Evolutionary conservation across 2,329 filamentous ascomycete genomes (phyloP), one percentile per base, ranked within the genome.

Genomic region (Aspergillus costaricaensis): DNA sequence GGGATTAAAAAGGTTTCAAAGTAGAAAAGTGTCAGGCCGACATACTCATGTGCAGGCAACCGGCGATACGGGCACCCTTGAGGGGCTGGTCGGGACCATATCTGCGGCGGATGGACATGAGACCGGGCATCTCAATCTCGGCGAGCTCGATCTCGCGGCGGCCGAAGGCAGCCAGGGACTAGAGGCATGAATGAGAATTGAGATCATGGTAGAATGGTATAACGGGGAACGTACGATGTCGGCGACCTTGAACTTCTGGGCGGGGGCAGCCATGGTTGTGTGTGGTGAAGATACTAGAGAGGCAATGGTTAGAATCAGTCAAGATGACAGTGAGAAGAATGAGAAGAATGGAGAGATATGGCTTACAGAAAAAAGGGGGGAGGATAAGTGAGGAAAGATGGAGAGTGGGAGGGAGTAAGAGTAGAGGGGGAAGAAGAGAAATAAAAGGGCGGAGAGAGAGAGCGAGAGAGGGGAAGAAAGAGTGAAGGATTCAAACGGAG

Each of bases 81-180:
- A 99, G 87, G 73, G 95, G 95, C 87, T 98, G 94, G 82, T 96
- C 94, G 64, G 80, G 80, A 72, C 91, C 91, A 80, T 98, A 99
- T 86, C 96, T 96, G 76, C 81, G 79, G 77, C 95, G 90, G 76
- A 93, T 98, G 76, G 91, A 87, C 91, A 99, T 96, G 72, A 99
- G 88, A 88, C 95, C 94, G 68, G 94, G 93, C 93, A 97, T 97
- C 86, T 92, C 90, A 78, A 91, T 85, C 81, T 98, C 94, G 75
- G 95, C 93, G 77, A 98, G 88, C 83, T 97, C 93, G 76, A 99
- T 97, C 88, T 99, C 95, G 82, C 94, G 93, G 83, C 95, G 93
- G 82, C 95, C 95, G 78, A 99, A 98, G 81, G 95, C 95, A 78
- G 95, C 94, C 79, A 98, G 89, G 79, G 90, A 91, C 80, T 82